phyloP scores from a whole-genome alignment of 345 rosid species.

The Garcia nutans region DNA sequence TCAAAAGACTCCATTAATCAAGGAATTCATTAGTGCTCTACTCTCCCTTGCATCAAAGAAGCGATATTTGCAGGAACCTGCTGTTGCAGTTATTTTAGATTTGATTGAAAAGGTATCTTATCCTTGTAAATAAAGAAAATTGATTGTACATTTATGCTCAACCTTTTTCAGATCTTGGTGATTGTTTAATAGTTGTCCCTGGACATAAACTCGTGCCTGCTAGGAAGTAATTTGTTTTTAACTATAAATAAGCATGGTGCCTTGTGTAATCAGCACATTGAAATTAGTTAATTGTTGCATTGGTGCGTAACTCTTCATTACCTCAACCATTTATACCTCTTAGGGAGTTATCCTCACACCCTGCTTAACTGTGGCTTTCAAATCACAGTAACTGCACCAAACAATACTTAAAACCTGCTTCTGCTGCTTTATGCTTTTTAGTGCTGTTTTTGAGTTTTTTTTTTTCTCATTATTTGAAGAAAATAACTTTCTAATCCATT shows the following conservation, averaged over 20 bases:
- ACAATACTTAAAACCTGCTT: too few relatives aligned
- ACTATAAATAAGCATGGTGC: background rate
- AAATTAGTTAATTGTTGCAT: background rate
- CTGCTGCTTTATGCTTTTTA: too few relatives aligned
- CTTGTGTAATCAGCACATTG: background rate
- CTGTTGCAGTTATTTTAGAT: conserved; percentile 63
- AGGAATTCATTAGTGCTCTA: conserved; percentile 59
- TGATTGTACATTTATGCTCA: background rate
- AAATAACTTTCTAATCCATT: background rate
- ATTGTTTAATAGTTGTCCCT: background rate
- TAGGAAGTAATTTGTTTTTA: background rate
- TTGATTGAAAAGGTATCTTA: conserved; percentile 70
- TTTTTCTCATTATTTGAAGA: background rate
- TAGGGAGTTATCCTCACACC: too few relatives aligned
- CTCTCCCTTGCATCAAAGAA: conserved; percentile 72
- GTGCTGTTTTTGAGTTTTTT: background rate
- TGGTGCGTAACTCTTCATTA: background rate
- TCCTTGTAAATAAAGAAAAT: background rate
- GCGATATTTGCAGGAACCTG: conserved; percentile 91
- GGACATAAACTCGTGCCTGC: background rate
- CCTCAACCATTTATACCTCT: background rate
- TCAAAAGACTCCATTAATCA: conserved; percentile 49
- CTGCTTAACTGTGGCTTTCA: too few relatives aligned
- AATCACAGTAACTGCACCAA: too few relatives aligned
- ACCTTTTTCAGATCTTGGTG: background rate